These are phyloP conservation scores for Lobosporangium transversale DNA, from an alignment of 192 early-diverging fungal species.

Conservation along the genomic window DNA sequence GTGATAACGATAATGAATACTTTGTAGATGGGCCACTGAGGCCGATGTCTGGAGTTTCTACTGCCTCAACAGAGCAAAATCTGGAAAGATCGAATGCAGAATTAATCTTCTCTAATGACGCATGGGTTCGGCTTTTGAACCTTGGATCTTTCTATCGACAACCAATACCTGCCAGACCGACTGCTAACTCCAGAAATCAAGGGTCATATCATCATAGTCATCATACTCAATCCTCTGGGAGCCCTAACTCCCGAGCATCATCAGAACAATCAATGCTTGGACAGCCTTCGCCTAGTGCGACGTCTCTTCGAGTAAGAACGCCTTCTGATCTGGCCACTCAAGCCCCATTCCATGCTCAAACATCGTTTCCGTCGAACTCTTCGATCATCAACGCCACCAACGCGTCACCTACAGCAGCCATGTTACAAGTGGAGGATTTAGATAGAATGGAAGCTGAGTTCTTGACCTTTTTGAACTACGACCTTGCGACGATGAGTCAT, in stretches of 20 bases:
- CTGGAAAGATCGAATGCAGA: constrained; percentile 34
- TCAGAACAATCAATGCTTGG: not conserved
- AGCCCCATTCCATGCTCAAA: no score
- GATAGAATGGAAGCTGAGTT: constrained; percentile 64
- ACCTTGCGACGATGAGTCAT: constrained; percentile 47
- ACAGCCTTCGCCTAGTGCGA: not conserved
- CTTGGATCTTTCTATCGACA: constrained; percentile 39
- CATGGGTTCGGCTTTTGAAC: constrained; percentile 44
- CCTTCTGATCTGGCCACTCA: no score
- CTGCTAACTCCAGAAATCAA: not conserved
- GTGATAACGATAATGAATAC: not conserved
- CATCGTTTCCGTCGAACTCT: not conserved
- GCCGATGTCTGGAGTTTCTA: not conserved
- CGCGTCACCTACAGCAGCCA: not conserved
- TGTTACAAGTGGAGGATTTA: constrained; percentile 52
- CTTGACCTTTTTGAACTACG: constrained; percentile 58
- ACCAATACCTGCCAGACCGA: not conserved
- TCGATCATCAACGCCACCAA: constrained; percentile 1
- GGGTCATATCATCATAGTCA: no score
- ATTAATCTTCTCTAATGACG: constrained; percentile 43
- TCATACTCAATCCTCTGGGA: not conserved
- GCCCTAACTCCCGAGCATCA: not conserved
- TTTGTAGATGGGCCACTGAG: not conserved
- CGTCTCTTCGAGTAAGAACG: no score
- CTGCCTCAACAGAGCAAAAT: not conserved